Conservation (phyloP, 495 filamentous ascomycete species). For the Massariosphaeria phaeospora region DNA sequence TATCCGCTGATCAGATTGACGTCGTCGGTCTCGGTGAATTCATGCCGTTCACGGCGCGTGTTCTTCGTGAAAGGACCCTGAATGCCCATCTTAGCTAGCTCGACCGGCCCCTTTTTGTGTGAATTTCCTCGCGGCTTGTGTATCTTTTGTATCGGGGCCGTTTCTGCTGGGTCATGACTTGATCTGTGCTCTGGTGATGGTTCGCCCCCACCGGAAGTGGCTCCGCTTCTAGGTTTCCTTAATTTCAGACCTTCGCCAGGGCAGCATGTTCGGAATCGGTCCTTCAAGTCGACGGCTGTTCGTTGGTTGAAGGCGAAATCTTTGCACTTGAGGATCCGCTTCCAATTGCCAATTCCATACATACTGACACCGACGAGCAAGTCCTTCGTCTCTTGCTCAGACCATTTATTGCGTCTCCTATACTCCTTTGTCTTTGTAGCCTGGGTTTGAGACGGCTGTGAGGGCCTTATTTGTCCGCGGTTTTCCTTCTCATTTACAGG, state of each 20-base stretch:
- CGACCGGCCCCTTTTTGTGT: conserved; percentile 42
- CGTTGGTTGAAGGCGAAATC: conserved; percentile 71
- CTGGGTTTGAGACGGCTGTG: too few species aligned
- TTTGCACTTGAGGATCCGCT: conserved; percentile 69
- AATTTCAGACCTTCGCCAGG: conserved; percentile 44
- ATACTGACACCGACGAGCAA: conserved; percentile 71
- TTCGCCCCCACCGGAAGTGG: not conserved
- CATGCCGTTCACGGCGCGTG: conserved; percentile 48
- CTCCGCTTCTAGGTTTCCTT: conserved; percentile 6
- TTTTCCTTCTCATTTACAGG: conserved; percentile 16
- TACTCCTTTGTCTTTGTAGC: conserved; percentile 4
- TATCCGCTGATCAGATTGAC: conserved; percentile 70
- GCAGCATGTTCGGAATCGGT: conserved; percentile 73
- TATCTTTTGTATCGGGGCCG: too few species aligned
- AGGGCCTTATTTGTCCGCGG: not conserved
- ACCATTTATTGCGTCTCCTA: conserved; percentile 55
- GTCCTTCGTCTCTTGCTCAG: conserved; percentile 74
- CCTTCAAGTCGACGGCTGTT: conserved; percentile 77
- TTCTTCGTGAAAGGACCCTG: conserved; percentile 51
- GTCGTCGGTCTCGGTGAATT: conserved; percentile 73
- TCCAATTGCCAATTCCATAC: conserved; percentile 86
- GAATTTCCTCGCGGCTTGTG: conserved; percentile 30
- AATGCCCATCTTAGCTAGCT: conserved; percentile 55
- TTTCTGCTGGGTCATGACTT: not conserved
- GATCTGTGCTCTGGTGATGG: not conserved